These are phyloP conservation scores for Podaxis sp. DNA, from an alignment of 768 basidiomycete genomes.

Conservation along the genomic window DNA sequence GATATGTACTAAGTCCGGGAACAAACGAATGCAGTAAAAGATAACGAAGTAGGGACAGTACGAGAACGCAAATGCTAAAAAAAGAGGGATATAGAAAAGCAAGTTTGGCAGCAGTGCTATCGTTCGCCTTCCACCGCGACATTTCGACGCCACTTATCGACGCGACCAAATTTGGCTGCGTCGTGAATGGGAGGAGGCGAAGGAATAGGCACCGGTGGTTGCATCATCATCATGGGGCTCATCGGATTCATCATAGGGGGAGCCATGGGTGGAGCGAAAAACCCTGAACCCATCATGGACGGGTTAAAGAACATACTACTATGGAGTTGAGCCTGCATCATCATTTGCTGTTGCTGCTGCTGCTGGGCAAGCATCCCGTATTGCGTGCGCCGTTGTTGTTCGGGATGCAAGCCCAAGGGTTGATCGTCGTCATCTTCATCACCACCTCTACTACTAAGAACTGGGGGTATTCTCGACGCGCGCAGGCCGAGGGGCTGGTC, in stretches of 20 bases:
- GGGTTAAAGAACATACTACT: constrained; percentile 72
- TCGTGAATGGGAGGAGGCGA: constrained; percentile 69
- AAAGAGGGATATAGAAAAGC: background rate
- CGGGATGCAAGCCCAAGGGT: constrained; percentile 73
- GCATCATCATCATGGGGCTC: constrained; percentile 40
- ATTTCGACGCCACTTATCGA: constrained; percentile 81
- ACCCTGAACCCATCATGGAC: constrained; percentile 69
- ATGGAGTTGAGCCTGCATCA: constrained; percentile 78
- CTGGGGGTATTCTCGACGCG: constrained; percentile 47
- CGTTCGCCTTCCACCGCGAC: constrained; percentile 69
- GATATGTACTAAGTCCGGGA: background rate
- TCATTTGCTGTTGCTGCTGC: constrained; percentile 63
- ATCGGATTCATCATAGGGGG: constrained; percentile 41
- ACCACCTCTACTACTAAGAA: constrained; percentile 2
- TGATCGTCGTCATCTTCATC: constrained; percentile 64
- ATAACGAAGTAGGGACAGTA: background rate
- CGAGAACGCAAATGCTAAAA: background rate
- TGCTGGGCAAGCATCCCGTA: constrained; percentile 56
- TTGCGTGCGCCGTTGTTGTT: constrained; percentile 76
- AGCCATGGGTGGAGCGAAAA: constrained; percentile 51
- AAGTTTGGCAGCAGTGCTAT: background rate
- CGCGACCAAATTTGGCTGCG: constrained; percentile 62
- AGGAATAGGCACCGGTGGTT: constrained; percentile 47
- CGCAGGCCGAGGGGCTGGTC: constrained; percentile 72
- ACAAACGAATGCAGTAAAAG: background rate